A percentile compares a stretch with the other conserved stretches of the same genome.
These are phyloP conservation scores for Meredithiella fracta DNA, from an alignment of 2,329 filamentous ascomycete species.

Conservation along the genomic window DNA sequence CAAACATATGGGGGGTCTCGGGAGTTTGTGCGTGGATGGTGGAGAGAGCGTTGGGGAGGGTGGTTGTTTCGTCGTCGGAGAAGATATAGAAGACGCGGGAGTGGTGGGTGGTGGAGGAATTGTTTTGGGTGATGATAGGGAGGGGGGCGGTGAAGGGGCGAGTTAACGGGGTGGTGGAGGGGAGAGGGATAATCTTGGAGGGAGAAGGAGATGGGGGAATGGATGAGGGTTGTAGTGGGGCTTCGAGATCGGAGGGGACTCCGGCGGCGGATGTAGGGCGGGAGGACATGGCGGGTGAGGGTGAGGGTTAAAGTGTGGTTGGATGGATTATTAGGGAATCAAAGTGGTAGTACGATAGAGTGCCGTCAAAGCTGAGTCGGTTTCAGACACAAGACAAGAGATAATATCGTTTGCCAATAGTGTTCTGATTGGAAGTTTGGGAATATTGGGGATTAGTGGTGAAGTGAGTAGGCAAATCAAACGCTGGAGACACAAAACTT, in stretches of 20 bases:
- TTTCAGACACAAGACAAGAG: too few species aligned
- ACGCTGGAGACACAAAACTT: too few species aligned
- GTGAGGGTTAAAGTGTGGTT: conserved; percentile 1
- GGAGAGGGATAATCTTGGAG: background rate
- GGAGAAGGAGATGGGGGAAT: background rate
- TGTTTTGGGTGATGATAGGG: conserved; percentile 66
- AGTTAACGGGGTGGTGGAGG: background rate
- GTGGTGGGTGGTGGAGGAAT: conserved; percentile 59
- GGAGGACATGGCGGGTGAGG: background rate
- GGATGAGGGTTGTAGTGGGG: background rate
- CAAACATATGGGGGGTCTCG: conserved; percentile 18
- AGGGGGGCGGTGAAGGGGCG: conserved; percentile 35
- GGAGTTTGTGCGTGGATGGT: conserved; percentile 34
- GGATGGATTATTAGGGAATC: background rate
- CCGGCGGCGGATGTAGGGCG: background rate
- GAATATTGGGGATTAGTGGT: too few species aligned
- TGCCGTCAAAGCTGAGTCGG: too few species aligned
- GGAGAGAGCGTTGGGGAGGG: conserved; percentile 34
- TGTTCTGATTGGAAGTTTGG: too few species aligned
- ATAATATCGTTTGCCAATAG: too few species aligned
- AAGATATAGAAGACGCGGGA: conserved; percentile 81
- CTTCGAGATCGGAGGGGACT: background rate
- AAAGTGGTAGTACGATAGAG: background rate
- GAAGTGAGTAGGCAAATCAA: too few species aligned
- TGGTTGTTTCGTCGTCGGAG: conserved; percentile 70